phyloP scores from a whole-genome alignment of 148 eudicot genomes.

The Amaranthus palmeri region DNA sequence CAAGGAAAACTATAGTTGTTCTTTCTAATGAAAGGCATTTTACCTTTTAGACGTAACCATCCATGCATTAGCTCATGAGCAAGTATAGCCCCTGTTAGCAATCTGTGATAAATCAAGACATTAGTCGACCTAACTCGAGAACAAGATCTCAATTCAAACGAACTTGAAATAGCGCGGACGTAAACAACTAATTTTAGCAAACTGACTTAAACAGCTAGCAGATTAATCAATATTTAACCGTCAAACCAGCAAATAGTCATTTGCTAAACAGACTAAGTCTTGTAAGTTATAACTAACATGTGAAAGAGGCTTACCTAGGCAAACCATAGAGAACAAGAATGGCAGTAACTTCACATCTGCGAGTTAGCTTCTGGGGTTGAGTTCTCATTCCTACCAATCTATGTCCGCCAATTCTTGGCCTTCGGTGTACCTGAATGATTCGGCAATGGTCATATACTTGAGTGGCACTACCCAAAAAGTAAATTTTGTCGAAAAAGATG shows the following conservation, averaged over 20 bases:
- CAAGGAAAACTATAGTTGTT: background rate
- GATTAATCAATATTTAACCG: no score
- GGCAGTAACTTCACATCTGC: constrained; percentile 96
- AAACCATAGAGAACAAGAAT: constrained; percentile 94
- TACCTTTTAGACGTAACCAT: constrained; percentile 98
- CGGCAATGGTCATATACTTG: background rate
- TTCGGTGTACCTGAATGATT: constrained; percentile 57
- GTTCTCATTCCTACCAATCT: constrained; percentile 88
- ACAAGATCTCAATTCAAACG: no score
- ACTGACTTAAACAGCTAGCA: no score
- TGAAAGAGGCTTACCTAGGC: constrained; percentile 59
- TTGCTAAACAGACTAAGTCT: no score
- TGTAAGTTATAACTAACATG: background rate
- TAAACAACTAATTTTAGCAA: no score
- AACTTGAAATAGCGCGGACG: no score
- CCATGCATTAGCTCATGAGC: constrained; percentile 98
- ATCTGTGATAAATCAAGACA: constrained; percentile 34
- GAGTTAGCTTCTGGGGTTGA: constrained; percentile 70
- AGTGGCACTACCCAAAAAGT: background rate
- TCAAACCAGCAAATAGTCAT: no score
- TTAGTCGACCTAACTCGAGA: background rate
- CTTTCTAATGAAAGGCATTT: background rate
- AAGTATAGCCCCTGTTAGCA: constrained; percentile 94
- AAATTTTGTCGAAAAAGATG: background rate
- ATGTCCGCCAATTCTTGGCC: constrained; percentile 80